A percentile compares a stretch with the other conserved stretches of the same genome.
These are phyloP conservation scores for Neonectria magnoliae DNA, from an alignment of 2,329 filamentous ascomycete genomes.

Conservation along the genomic window DNA sequence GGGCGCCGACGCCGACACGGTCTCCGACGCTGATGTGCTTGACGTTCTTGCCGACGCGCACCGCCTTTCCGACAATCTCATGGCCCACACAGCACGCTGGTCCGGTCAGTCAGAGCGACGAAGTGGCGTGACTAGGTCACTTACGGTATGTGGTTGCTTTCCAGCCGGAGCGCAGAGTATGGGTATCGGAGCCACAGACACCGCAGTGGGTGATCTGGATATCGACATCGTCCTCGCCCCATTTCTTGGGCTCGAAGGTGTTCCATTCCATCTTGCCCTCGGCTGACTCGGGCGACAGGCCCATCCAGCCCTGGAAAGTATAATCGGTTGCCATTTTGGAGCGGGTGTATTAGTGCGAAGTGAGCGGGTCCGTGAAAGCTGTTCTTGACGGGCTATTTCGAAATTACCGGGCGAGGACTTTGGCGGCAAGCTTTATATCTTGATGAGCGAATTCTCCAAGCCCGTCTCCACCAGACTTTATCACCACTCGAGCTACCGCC, in stretches of 20 bases:
- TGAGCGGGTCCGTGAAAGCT: background rate
- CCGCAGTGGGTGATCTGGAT: slow-evolving; percentile 73
- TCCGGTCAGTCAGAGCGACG: background rate
- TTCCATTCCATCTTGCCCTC: slow-evolving; percentile 65
- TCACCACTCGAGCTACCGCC: slow-evolving; percentile 20
- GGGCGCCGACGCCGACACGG: slow-evolving; percentile 56
- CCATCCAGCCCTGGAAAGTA: slow-evolving; percentile 55
- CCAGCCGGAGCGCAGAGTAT: slow-evolving; percentile 67
- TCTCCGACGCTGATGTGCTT: slow-evolving; percentile 67
- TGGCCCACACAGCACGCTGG: slow-evolving; percentile 68
- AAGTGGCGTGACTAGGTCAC: background rate
- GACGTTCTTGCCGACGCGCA: slow-evolving; percentile 62
- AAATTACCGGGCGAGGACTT: background rate
- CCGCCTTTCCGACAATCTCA: slow-evolving; percentile 69
- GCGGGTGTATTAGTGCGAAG: background rate
- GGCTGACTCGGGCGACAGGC: slow-evolving; percentile 51
- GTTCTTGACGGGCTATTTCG: background rate
- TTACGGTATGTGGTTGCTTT: slow-evolving; percentile 33
- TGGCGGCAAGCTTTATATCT: background rate
- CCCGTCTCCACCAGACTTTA: slow-evolving; percentile 28
- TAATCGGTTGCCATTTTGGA: slow-evolving; percentile 17
- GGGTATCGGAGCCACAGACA: slow-evolving; percentile 71
- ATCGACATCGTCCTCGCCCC: slow-evolving; percentile 73
- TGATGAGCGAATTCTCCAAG: slow-evolving; percentile 9
- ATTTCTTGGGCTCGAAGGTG: slow-evolving; percentile 69